Conservation (phyloP, 371 early-diverging fungal species). For the Syncephalastrum sp. region DNA sequence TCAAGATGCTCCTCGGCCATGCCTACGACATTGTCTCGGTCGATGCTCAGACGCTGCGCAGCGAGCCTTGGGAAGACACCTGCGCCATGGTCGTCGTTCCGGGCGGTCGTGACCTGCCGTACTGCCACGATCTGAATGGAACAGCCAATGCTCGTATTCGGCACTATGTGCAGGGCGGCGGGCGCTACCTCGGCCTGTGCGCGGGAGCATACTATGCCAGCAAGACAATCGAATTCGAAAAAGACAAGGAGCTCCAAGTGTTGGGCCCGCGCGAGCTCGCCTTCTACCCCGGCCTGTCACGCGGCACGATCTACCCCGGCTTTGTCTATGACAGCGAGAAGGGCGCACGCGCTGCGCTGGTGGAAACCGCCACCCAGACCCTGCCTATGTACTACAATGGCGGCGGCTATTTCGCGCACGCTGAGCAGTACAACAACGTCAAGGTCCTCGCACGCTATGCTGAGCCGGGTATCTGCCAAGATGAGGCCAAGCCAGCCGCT, state of each 20-base stretch:
- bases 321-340: slow-evolving; percentile 80
- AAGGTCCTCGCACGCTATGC: slow-evolving; percentile 64
- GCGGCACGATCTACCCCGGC: slow-evolving; percentile 75
- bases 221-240: slow-evolving; percentile 75
- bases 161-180: slow-evolving; percentile 76
- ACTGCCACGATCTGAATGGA: slow-evolving; percentile 67
- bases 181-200: slow-evolving; percentile 89
- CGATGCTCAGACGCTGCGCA: slow-evolving; percentile 63
- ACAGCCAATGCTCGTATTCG: slow-evolving; percentile 59
- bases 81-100: slow-evolving; percentile 86
- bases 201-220: slow-evolving; percentile 91
- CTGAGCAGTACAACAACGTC: slow-evolving; percentile 39
- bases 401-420: slow-evolving; percentile 73
- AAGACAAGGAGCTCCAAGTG: slow-evolving; percentile 61
- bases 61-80: slow-evolving; percentile 85
- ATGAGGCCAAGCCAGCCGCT: slow-evolving; percentile 40
- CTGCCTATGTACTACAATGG: slow-evolving; percentile 72
- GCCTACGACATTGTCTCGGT: slow-evolving; percentile 86
- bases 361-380: slow-evolving; percentile 24
- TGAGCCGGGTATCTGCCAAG: slow-evolving; percentile 26
- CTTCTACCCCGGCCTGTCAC: slow-evolving; percentile 71
- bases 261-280: slow-evolving; percentile 70
- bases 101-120: slow-evolving; percentile 88
- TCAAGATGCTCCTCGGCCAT: slow-evolving; percentile 71
- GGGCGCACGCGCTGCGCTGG: slow-evolving; percentile 66